Evolutionary conservation across 148 eudicot genomes (phyloP).

Genomic region (Bassia scoparia): DNA sequence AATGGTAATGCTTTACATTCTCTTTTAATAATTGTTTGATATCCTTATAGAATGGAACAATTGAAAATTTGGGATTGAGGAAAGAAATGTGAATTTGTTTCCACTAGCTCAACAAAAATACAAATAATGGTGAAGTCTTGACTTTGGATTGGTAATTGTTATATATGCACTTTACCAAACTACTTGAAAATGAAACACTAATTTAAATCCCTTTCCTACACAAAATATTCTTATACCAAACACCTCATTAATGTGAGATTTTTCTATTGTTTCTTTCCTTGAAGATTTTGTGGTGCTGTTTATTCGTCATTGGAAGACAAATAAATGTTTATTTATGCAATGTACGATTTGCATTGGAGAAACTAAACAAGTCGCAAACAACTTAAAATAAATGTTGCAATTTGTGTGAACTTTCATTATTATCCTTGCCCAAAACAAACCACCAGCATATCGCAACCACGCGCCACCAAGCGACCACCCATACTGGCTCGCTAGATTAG

Average conservation of each 20-base stretch:
- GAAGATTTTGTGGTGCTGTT: neutral
- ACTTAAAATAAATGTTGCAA: neutral
- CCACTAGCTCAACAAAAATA: too few species aligned
- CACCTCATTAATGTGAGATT: neutral
- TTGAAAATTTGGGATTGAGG: too few species aligned
- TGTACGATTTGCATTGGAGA: neutral
- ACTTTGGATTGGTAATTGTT: too few species aligned
- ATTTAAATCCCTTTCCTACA: neutral
- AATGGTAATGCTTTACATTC: too few species aligned
- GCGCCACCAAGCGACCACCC: too few species aligned
- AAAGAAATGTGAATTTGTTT: too few species aligned
- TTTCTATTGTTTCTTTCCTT: neutral
- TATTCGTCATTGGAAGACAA: neutral
- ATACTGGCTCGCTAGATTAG: too few species aligned
- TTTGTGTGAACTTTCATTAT: neutral
- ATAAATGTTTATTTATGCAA: neutral
- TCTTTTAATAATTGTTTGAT: too few species aligned
- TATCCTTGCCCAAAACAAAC: neutral
- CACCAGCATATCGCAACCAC: too few species aligned
- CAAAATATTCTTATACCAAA: neutral
- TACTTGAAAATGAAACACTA: neutral
- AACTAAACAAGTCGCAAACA: neutral
- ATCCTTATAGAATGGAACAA: too few species aligned
- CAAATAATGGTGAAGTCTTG: too few species aligned
- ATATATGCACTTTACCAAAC: too few species aligned